Evolutionary conservation across 2,329 filamentous ascomycete species (phyloP).

Genomic region (Coniella lustricola): DNA sequence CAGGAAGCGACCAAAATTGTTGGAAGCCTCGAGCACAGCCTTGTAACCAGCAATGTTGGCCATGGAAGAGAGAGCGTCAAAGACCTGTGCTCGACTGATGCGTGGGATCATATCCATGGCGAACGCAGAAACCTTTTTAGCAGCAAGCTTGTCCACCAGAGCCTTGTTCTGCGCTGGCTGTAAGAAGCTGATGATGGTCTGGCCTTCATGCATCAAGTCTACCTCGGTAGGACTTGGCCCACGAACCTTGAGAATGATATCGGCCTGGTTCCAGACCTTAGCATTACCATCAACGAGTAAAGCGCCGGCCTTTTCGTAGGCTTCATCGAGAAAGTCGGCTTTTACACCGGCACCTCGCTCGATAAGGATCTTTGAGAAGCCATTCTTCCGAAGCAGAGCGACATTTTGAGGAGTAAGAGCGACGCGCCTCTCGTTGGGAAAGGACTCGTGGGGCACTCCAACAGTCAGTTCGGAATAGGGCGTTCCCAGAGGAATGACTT

Average conservation of each 20-base stretch:
- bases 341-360: conserved; percentile 73
- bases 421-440: conserved; percentile 70
- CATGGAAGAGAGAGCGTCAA: conserved; percentile 87
- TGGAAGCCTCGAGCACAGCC: conserved; percentile 81
- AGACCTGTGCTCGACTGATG: conserved; percentile 81
- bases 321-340: conserved; percentile 71
- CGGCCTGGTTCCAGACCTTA: conserved; percentile 64
- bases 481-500: conserved; percentile 35
- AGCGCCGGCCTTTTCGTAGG: conserved; percentile 71
- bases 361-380: conserved; percentile 68
- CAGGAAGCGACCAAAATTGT: conserved; percentile 80
- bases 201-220: conserved; percentile 57
- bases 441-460: conserved; percentile 74
- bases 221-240: conserved; percentile 66
- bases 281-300: conserved; percentile 62
- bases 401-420: conserved; percentile 82
- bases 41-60: conserved; percentile 93
- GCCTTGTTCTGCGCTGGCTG: conserved; percentile 75
- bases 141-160: conserved; percentile 65
- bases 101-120: conserved; percentile 92
- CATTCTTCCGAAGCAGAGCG: conserved; percentile 75
- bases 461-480: conserved; percentile 70
- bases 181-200: conserved; percentile 75
- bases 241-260: conserved; percentile 81
- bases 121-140: conserved; percentile 66